Evolutionary conservation across 192 early-diverging fungal genomes (phyloP).

Genomic region (Backusella liffmaniae): DNA sequence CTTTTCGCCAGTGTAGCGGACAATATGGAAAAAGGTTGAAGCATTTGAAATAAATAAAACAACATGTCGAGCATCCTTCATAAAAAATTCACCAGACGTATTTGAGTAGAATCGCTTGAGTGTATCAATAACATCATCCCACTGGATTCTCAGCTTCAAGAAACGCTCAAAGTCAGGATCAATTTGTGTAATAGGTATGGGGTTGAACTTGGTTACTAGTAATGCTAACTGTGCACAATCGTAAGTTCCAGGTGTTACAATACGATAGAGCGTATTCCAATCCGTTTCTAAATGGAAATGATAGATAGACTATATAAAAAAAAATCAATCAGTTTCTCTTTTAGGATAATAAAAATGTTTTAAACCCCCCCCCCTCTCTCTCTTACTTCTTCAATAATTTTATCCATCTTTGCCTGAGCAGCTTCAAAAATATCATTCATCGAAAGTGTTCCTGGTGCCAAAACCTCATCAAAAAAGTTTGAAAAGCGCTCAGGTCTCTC

Average conservation of each 20-base stretch:
- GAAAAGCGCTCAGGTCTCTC: conserved; percentile 8
- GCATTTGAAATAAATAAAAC: conserved; percentile 27
- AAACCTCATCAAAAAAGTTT: conserved; percentile 21
- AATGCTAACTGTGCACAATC: not conserved
- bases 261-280: conserved; percentile 28
- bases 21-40: conserved; percentile 17
- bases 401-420: conserved; percentile 20
- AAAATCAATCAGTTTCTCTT: not conserved
- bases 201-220: not conserved
- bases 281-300: conserved; percentile 22
- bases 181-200: not conserved
- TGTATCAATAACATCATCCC: conserved; percentile 13
- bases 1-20: conserved; percentile 1
- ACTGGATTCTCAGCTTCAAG: conserved; percentile 16
- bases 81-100: conserved; percentile 14
- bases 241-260: not conserved
- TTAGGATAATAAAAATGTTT: not conserved
- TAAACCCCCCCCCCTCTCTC: not conserved
- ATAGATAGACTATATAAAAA: conserved; percentile 23
- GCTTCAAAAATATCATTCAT: conserved; percentile 25
- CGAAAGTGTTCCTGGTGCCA: conserved; percentile 15
- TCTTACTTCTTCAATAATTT: not conserved
- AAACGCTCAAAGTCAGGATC: conserved; percentile 21
- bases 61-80: not conserved
- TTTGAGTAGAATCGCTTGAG: conserved; percentile 21